phyloP scores from a whole-genome alignment of 176 grass and related monocot genomes.

The Musa beccarii region DNA sequence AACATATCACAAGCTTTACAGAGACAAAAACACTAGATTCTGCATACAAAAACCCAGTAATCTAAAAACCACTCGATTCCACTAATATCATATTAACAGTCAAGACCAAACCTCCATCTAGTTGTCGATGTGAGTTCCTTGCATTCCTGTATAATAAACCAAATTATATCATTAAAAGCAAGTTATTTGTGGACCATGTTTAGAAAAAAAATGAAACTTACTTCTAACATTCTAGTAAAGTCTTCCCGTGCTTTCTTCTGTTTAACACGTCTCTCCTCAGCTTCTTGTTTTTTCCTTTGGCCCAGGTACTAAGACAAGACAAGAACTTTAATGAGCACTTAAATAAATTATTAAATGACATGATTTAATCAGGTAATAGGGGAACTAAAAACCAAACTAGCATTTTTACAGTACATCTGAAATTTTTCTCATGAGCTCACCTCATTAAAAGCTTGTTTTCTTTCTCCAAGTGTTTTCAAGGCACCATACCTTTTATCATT shows the following conservation, averaged over 20 bases:
- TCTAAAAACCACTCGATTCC: background rate
- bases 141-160: conserved; percentile 52
- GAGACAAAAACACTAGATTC: background rate
- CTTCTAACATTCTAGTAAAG: conserved; percentile 81
- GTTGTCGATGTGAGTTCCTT: conserved; percentile 73
- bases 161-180: conserved; percentile 5
- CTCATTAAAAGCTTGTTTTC: conserved; percentile 99
- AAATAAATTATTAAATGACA: background rate
- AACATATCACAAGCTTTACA: background rate
- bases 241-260: conserved; percentile 95
- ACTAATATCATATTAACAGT: background rate
- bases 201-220: conserved; percentile 27
- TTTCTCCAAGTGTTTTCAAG: conserved; percentile 94
- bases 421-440: conserved; percentile 21
- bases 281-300: conserved; percentile 83
- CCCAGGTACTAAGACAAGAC: conserved; percentile 72
- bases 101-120: conserved; percentile 68
- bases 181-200: background rate
- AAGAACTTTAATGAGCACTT: background rate
- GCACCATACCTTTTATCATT: conserved; percentile 89
- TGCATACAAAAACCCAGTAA: background rate
- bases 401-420: background rate
- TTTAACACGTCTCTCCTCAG: conserved; percentile 75
- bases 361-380: background rate
- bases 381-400: background rate